Base-by-base conservation (phyloP, 148 eudicot species). In the Mesembryanthemum crystallinum region DNA sequence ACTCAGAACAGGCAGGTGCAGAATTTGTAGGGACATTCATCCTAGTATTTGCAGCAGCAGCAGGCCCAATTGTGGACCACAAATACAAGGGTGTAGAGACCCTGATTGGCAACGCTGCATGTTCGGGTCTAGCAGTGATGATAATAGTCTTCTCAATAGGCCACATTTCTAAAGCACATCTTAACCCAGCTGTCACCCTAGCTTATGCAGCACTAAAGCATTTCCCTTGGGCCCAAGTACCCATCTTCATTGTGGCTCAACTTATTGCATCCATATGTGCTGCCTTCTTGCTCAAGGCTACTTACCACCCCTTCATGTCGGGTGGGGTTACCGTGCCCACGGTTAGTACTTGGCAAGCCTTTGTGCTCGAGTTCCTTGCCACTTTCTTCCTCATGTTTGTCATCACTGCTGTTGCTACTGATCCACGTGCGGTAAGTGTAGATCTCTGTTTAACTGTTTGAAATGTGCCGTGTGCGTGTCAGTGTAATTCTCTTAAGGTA, bases 21-120 rank as follows among this genome's bases (percentile, higher is more conserved):
- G 87, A 84, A 45, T 79, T 81, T 23, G 33, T 84, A 17, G 84
- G 87, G 18, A 82, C 87, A 55, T 84, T 84, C 78, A 78, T 84
- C 54, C 71, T 84, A 49, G 73, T 84, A 49, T 84, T 82, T 55
- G 64, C 87, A 69, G 82, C 85, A 64, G 81, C 81, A 59, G 85
- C 83, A 32, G 85, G 81, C 28, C 78, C 87, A 42, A 82, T 85
- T 11, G 75, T 85, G 9, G 74, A 85, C 83, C 85, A 85, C 39
- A 85, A 85, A 30, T 79, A 55, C 77, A 28, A 79, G 18, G 83
- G 85, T 3, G 66, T 37, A 4, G 81, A 82, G 52, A 49, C 77
- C 5, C 67, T 85, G 3, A 63, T 85, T 1, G 87, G 87, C 24
- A 82, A 82, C 37, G 87, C 87, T 9, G 87, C 85, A 12, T 79